Evolutionary conservation across 306 rosid genomes (phyloP), one percentile per base, ranked within the genome.

Genomic region (Arachis hypogaea): DNA sequence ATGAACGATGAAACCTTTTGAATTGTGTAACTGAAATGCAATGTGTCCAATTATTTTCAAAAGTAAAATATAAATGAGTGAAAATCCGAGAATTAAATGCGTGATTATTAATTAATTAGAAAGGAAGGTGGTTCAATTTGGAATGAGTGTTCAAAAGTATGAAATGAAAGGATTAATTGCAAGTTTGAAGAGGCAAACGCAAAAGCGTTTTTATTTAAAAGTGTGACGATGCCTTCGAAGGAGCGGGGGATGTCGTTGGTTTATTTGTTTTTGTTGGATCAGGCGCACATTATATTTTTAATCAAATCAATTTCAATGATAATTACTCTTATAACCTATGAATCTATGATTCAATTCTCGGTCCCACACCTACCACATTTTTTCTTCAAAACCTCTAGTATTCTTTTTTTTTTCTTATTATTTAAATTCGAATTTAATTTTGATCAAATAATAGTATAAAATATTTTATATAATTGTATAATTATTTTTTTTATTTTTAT

Each of bases 51-150:
- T 7, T 52, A 9, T 7, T 52, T 55, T 63, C 7, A 9, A 63
- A 63, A 18, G 9, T 7, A 42, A 28, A 11, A 44, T 51, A 12
- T 3, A 7, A 14, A 79, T 10, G 62, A 52, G 65, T 71, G 63
- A 9, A 64, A 80, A 62, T 63, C 28, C 16, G 7, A 59, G 64
- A 78, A 75, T 79, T 73, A 75, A 69, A 59, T 41, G 77, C 73
- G 38, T 2, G 38, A 33, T 66, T 81, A 82, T 88, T 22, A 22
- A 22, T 22, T 22, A 22, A 22, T 22, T 83, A 63, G 50, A 72
- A 63, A 75, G 62, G 68, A 51, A 16, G 68, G 22, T 66, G 78
- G 16, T 54, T 9, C 29, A 22, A 50, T 49, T 7, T 47, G 45
- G 7, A 16, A 5, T 7, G 29, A 7, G 11, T 0, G 9, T 50